Evolutionary conservation across 441 rosid genomes (phyloP).

Genomic region (Syzygium syzygioides): DNA sequence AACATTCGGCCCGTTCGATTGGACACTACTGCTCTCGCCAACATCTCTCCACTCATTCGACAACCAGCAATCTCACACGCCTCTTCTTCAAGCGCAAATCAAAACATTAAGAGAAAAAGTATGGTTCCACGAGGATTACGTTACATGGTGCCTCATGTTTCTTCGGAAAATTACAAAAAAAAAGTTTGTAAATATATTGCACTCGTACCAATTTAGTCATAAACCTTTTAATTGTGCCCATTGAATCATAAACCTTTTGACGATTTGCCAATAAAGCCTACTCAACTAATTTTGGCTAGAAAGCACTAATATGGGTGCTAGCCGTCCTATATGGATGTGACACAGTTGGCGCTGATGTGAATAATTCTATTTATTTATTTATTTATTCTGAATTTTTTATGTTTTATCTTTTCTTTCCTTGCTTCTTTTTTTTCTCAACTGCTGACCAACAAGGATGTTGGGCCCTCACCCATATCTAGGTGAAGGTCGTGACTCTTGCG

Average conservation of each 20-base stretch:
- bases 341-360: rapidly evolving
- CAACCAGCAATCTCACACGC: not conserved
- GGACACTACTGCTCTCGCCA: not conserved
- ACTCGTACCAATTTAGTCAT: rapidly evolving
- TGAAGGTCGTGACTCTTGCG: no score
- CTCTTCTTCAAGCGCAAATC: not conserved
- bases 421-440: no score
- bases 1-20: not conserved
- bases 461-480: no score
- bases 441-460: no score
- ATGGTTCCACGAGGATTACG: not conserved
- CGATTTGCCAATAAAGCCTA: not conserved
- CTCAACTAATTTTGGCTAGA: rapidly evolving
- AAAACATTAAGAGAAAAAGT: not conserved
- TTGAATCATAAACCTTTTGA: not conserved
- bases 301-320: rapidly evolving
- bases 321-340: not conserved
- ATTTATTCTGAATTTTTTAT: not conserved
- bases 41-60: not conserved
- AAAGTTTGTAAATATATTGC: no score
- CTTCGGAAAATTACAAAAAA: no score
- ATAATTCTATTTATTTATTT: rapidly evolving
- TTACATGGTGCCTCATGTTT: not conserved
- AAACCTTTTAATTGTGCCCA: not conserved
- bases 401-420: no score